Conservation (phyloP, 495 filamentous ascomycete genomes). For the Staphylotrichum tortipilum region DNA sequence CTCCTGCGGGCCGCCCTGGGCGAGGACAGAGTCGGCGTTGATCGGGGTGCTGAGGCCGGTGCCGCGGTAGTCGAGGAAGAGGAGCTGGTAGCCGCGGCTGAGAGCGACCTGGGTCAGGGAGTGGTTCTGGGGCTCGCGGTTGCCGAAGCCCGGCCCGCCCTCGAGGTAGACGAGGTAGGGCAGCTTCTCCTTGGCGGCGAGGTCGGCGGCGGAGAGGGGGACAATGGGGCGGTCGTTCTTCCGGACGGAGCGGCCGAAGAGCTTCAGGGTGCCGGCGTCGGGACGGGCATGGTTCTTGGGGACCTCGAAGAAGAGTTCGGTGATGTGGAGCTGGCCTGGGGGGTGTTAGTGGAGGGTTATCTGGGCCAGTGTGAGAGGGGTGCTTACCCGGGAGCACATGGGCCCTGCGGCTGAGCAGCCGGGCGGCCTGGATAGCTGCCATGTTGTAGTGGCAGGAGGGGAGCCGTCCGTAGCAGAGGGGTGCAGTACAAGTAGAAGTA, state of each 20-base stretch:
- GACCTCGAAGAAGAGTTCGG: constrained; percentile 79
- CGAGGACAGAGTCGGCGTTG: constrained; percentile 57
- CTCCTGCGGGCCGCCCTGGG: constrained; percentile 48
- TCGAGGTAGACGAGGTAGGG: constrained; percentile 53
- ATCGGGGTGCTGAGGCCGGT: constrained; percentile 78
- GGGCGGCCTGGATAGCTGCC: constrained; percentile 14
- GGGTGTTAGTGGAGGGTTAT: background rate
- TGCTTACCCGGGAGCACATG: constrained; percentile 22
- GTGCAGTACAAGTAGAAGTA: too few species aligned
- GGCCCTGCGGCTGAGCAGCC: constrained; percentile 13
- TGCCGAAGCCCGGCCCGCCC: constrained; percentile 74
- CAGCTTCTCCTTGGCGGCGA: constrained; percentile 36
- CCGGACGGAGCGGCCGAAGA: constrained; percentile 68
- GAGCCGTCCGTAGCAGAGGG: too few species aligned
- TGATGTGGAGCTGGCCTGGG: constrained; percentile 63
- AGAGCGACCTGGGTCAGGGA: constrained; percentile 59
- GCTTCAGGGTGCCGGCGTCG: constrained; percentile 48
- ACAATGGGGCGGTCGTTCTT: constrained; percentile 55
- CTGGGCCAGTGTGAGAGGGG: background rate
- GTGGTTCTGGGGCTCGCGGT: constrained; percentile 60
- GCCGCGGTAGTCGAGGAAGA: constrained; percentile 82
- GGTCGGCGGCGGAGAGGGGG: constrained; percentile 20
- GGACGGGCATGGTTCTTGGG: constrained; percentile 67
- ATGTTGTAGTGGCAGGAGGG: too few species aligned
- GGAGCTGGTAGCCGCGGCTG: constrained; percentile 72